phyloP scores from a whole-genome alignment of 192 early-diverging fungal genomes.

The Rhizophagus clarus region DNA sequence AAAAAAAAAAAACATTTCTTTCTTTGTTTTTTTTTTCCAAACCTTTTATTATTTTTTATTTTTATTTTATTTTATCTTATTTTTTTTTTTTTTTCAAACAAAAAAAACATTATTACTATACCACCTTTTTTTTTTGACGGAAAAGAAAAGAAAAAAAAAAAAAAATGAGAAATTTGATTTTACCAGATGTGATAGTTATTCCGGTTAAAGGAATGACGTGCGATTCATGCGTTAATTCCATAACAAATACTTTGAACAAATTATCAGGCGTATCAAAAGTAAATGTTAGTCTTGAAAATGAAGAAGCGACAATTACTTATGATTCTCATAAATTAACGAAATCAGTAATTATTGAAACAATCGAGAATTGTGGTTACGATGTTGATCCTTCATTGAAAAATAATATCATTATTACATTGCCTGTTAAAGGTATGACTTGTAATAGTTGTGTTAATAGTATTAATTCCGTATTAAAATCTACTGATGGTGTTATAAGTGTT shows the following conservation, averaged over 20 bases:
- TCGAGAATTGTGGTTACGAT: constrained; percentile 69
- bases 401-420: constrained; percentile 24
- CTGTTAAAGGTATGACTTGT: constrained; percentile 76
- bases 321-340: constrained; percentile 19
- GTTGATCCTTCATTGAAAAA: constrained; percentile 24
- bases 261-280: neutral
- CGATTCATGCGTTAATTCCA: constrained; percentile 72
- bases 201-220: constrained; percentile 75
- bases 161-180: too few relatives aligned
- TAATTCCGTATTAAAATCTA: constrained; percentile 52
- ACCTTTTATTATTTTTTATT: too few relatives aligned
- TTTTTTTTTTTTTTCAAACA: too few relatives aligned
- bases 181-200: constrained; percentile 8
- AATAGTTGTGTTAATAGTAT: constrained; percentile 80
- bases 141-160: too few relatives aligned
- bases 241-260: neutral
- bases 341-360: constrained; percentile 43
- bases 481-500: constrained; percentile 54
- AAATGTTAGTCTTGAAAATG: constrained; percentile 36
- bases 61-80: too few relatives aligned
- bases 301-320: constrained; percentile 38
- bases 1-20: too few relatives aligned
- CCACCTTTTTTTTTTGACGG: too few relatives aligned
- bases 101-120: too few relatives aligned
- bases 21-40: too few relatives aligned